These are phyloP conservation scores for Neonectria neomacrospora DNA, from an alignment of 2,329 filamentous ascomycete species.

Conservation along the genomic window DNA sequence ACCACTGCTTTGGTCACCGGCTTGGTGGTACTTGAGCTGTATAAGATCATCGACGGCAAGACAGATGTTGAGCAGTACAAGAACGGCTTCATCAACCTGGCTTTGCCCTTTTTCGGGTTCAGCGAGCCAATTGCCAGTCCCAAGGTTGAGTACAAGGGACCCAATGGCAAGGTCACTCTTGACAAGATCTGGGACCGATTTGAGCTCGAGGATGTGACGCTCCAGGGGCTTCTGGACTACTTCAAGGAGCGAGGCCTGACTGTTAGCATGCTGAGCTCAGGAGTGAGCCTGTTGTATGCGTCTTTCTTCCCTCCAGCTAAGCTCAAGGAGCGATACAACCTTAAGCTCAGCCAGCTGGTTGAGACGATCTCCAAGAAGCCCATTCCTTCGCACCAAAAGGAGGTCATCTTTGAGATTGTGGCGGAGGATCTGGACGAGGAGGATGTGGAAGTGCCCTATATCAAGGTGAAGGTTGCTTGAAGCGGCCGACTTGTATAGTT, in stretches of 20 bases:
- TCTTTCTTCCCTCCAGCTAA: conserved; percentile 85
- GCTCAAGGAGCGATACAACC: conserved; percentile 81
- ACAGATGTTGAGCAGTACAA: conserved; percentile 98
- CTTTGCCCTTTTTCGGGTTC: conserved; percentile 97
- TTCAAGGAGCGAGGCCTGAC: conserved; percentile 84
- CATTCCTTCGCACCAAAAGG: conserved; percentile 90
- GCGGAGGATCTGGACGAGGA: conserved; percentile 89
- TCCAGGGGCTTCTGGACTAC: conserved; percentile 83
- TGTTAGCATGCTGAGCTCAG: conserved; percentile 96
- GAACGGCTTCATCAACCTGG: conserved; percentile 97
- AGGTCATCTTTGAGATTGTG: conserved; percentile 96
- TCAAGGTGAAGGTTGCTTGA: conserved; percentile 80
- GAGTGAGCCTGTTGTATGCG: conserved; percentile 93
- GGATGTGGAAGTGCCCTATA: conserved; percentile 96
- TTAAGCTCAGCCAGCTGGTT: conserved; percentile 90
- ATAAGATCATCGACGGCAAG: conserved; percentile 97
- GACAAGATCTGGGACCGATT: conserved; percentile 99
- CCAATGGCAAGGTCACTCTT: conserved; percentile 80
- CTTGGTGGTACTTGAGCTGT: conserved; percentile 90
- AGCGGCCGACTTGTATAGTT: conserved; percentile 23
- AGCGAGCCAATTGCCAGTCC: conserved; percentile 95
- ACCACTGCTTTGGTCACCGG: conserved; percentile 96
- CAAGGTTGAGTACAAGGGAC: conserved; percentile 88
- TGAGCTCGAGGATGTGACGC: conserved; percentile 85
- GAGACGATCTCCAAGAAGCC: conserved; percentile 92